Conservation (phyloP, 2,329 filamentous ascomycete species). For the Aspergillus sp. region DNA sequence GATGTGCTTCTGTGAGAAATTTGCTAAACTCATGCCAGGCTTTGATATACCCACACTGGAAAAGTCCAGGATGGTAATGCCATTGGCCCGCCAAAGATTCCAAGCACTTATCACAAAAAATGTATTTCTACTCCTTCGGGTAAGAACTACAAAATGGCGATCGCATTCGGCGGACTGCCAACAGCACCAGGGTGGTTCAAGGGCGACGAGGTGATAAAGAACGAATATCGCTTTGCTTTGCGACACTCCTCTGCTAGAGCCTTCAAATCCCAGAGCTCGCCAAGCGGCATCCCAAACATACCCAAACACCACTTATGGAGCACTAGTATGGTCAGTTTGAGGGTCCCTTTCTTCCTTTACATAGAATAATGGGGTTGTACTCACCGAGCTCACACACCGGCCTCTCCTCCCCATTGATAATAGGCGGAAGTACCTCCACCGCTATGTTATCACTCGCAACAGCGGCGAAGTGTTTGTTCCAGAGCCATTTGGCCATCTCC, state of each 20-base stretch:
- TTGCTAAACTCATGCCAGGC: too few species aligned
- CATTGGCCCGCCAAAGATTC: too few species aligned
- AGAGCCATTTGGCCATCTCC: slow-evolving; percentile 55
- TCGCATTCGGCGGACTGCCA: slow-evolving; percentile 31
- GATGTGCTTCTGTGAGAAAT: too few species aligned
- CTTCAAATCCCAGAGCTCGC: slow-evolving; percentile 49
- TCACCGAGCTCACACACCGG: slow-evolving; percentile 13
- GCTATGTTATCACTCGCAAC: slow-evolving; percentile 27
- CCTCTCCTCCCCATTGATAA: slow-evolving; percentile 14
- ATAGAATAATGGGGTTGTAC: not conserved
- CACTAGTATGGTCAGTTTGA: slow-evolving; percentile 8
- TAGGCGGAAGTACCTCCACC: slow-evolving; percentile 26
- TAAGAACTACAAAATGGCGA: slow-evolving; percentile 22
- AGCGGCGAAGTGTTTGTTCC: slow-evolving; percentile 51
- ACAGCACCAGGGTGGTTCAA: slow-evolving; percentile 44
- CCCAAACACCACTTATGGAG: slow-evolving; percentile 44
- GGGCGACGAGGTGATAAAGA: slow-evolving; percentile 46
- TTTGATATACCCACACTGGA: too few species aligned
- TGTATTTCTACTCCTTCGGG: too few species aligned
- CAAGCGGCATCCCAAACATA: slow-evolving; percentile 46
- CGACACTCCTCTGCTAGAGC: slow-evolving; percentile 38
- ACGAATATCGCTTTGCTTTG: slow-evolving; percentile 40
- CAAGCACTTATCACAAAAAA: too few species aligned
- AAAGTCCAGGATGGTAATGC: too few species aligned
- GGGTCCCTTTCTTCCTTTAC: not conserved